Conservation (phyloP, 2,329 filamentous ascomycete genomes). For the Penicillium sp. region DNA sequence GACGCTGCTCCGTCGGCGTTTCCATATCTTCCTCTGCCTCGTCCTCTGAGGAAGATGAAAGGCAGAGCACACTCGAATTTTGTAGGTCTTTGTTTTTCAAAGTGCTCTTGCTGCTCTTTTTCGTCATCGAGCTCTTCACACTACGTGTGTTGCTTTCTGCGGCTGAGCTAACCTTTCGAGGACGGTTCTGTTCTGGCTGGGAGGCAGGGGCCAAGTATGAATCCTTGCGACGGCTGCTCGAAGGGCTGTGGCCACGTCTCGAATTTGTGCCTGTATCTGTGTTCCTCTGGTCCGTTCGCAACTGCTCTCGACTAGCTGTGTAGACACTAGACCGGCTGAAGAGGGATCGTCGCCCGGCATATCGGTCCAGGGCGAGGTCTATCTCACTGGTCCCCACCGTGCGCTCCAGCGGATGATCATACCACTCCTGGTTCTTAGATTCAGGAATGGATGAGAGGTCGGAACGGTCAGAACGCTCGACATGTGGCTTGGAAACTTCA, state of each 20-base stretch:
- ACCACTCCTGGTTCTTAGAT: slow-evolving; percentile 26
- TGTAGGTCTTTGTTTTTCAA: slow-evolving; percentile 47
- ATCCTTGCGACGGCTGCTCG: slow-evolving; percentile 30
- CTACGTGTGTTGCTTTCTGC: slow-evolving; percentile 21
- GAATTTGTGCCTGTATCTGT: slow-evolving; percentile 21
- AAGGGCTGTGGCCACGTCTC: slow-evolving; percentile 28
- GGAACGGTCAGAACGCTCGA: slow-evolving; percentile 21
- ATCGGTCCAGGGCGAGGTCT: slow-evolving; percentile 36
- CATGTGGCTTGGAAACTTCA: slow-evolving; percentile 15
- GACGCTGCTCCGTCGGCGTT: slow-evolving; percentile 19
- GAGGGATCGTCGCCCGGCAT: slow-evolving; percentile 28
- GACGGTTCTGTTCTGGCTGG: slow-evolving; percentile 14
- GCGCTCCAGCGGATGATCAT: slow-evolving; percentile 31
- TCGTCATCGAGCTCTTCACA: slow-evolving; percentile 32
- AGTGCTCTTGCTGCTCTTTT: slow-evolving; percentile 44
- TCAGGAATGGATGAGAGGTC: slow-evolving; percentile 26
- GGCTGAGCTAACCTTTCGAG: slow-evolving; percentile 20
- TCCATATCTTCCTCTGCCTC: slow-evolving; percentile 43
- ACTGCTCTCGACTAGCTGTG: slow-evolving; percentile 28
- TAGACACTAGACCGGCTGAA: slow-evolving; percentile 31
- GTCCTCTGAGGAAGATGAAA: slow-evolving; percentile 54
- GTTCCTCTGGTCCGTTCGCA: slow-evolving; percentile 21
- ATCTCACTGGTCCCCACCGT: slow-evolving; percentile 40
- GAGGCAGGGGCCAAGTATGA: slow-evolving; percentile 30
- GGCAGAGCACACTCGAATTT: slow-evolving; percentile 51